Percentiles rank a stretch among this genome's conserved stretches.
These are phyloP conservation scores for Kazachstania viticola DNA, from an alignment of 805 yeast genomes.

Conservation along the genomic window DNA sequence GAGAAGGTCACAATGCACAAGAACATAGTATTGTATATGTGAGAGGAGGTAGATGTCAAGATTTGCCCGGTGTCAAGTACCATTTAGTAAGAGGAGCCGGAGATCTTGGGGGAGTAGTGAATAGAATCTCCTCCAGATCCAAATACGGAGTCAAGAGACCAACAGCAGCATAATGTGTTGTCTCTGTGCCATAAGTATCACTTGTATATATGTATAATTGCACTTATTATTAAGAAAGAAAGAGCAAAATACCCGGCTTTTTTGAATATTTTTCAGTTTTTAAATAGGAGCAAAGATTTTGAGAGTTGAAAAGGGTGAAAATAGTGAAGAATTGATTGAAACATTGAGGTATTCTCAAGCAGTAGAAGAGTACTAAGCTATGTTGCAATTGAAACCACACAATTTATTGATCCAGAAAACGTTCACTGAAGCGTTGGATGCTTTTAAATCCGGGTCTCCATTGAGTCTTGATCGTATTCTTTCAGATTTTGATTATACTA, in stretches of 20 bases:
- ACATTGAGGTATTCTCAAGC: too few relatives aligned
- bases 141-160: conserved; percentile 91
- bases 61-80: conserved; percentile 96
- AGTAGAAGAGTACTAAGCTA: conserved; percentile 20
- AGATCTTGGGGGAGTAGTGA: conserved; percentile 91
- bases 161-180: conserved; percentile 16
- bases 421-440: conserved; percentile 44
- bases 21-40: conserved; percentile 94
- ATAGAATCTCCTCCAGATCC: conserved; percentile 79
- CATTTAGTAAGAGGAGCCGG: conserved; percentile 86
- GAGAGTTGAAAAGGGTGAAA: too few relatives aligned
- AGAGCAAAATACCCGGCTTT: too few relatives aligned
- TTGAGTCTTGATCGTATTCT: conserved; percentile 66
- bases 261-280: too few relatives aligned
- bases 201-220: too few relatives aligned
- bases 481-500: conserved; percentile 92
- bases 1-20: conserved; percentile 97
- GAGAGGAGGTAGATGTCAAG: conserved; percentile 98
- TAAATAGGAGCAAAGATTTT: too few relatives aligned
- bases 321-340: too few relatives aligned
- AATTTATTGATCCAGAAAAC: conserved; percentile 76
- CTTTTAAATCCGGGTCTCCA: conserved; percentile 17
- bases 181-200: too few relatives aligned
- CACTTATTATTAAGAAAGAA: too few relatives aligned
- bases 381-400: conserved; percentile 80